Evolutionary conservation across 495 filamentous ascomycete genomes (phyloP), one percentile per base, ranked within the genome.

Genomic region (Xylaria castorea): DNA sequence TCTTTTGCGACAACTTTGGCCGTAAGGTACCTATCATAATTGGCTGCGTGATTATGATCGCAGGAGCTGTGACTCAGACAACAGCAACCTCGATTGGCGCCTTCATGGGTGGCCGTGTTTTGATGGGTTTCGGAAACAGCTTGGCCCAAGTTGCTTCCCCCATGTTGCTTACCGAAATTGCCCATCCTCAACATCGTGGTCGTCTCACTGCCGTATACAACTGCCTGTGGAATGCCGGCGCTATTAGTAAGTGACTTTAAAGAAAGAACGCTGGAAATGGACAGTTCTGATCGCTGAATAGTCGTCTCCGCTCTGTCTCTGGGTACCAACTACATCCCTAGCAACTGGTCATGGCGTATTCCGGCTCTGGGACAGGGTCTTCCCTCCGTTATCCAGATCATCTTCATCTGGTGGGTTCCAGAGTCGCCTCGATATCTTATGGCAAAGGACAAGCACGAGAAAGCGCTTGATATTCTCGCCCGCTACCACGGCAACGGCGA

Each of bases 191-290:
- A 79, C 90, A 91, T 68, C 89, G 89, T 80, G 90, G 86, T 44
- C 83, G 88, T 75, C 86, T 91, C 77, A 91, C 88, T 51, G 87
- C 88, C 32, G 87, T 92, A 48, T 92, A 91, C 78, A 91, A 92
- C 81, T 87, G 87, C 78, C 84, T 87, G 72, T 91, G 87, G 85
- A 90, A 91, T 79, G 82, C 87, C 38, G 88, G 88, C 42, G 83
- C 87, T 58, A 83, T 89, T 44, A 72, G 79, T 83, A 77, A 77
- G 74, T 74, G 22, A 5, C 22, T 32, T 22, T 16, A 38, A 25
- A 6, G 5, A 30, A 60, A 27, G 12, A 32, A 20, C n/a, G 4
- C 44, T 20, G 11, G 2, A 22, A 38, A 48, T 3, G 30, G 9
- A 20, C 32, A 40, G 27, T 25, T 9, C 67, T 74, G 51, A 74